Conservation (phyloP, 75 land plant genomes). For the Cupressus sempervirens region DNA sequence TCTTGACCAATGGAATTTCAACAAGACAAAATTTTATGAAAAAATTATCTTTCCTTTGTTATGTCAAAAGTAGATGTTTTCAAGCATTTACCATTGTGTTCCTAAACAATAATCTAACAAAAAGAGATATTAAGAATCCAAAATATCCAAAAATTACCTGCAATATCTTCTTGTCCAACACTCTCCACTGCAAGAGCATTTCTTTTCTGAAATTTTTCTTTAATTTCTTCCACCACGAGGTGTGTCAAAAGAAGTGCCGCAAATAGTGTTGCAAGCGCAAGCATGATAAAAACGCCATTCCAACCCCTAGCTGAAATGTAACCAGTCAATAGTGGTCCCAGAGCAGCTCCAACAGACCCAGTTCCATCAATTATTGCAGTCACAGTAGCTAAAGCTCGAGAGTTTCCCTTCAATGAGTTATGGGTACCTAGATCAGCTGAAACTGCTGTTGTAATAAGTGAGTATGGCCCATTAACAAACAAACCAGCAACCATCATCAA, state of each 20-base stretch:
- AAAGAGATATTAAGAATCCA: not conserved
- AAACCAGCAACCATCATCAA: constrained; percentile 73
- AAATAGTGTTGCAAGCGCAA: constrained; percentile 42
- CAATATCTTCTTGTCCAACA: not conserved
- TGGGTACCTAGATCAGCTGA: constrained; percentile 91
- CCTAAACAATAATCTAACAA: not conserved
- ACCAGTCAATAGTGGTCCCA: constrained; percentile 82
- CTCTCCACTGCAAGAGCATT: not conserved
- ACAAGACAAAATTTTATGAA: not conserved
- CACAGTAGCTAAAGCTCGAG: constrained; percentile 79
- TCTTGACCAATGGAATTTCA: not conserved
- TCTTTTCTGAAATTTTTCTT: constrained; percentile 10
- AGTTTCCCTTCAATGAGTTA: constrained; percentile 66
- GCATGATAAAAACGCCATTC: constrained; percentile 73
- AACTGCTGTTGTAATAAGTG: constrained; percentile 87
- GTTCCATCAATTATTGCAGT: constrained; percentile 93
- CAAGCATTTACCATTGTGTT: not conserved
- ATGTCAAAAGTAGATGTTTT: not conserved
- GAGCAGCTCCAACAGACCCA: constrained; percentile 84
- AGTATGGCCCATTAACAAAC: constrained; percentile 85
- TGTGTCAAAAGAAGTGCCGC: constrained; percentile 52
- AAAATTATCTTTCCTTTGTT: not conserved
- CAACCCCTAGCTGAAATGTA: constrained; percentile 61
- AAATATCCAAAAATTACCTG: not conserved
- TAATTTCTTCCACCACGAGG: constrained; percentile 43